These are phyloP conservation scores for Claviceps cyperi DNA, from an alignment of 2,329 filamentous ascomycete species.

Conservation along the genomic window DNA sequence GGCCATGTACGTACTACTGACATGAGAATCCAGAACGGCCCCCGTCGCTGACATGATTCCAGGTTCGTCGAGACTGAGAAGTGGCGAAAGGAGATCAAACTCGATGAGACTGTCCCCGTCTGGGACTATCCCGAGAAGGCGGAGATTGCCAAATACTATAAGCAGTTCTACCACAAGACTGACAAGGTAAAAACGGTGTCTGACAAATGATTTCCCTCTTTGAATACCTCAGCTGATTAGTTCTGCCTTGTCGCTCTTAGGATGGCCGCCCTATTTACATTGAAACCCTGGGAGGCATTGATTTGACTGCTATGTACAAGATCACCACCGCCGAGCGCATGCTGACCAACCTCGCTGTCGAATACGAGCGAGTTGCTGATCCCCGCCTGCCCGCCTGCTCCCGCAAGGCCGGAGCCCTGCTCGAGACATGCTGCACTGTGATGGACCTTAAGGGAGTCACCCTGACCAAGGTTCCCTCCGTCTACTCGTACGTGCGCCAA, in stretches of 20 bases:
- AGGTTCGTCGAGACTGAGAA: slow-evolving; percentile 87
- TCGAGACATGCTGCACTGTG: slow-evolving; percentile 96
- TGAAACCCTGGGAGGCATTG: slow-evolving; percentile 86
- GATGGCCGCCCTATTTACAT: slow-evolving; percentile 96
- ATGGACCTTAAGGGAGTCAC: slow-evolving; percentile 96
- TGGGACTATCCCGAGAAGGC: slow-evolving; percentile 83
- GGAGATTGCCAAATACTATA: slow-evolving; percentile 80
- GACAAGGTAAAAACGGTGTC: slow-evolving; percentile 45
- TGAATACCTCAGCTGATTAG: neutral
- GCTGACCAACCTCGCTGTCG: slow-evolving; percentile 88
- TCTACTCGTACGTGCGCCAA: slow-evolving; percentile 76
- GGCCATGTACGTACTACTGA: slow-evolving; percentile 56
- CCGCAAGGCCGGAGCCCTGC: slow-evolving; percentile 73
- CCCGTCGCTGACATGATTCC: neutral
- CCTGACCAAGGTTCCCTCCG: slow-evolving; percentile 62
- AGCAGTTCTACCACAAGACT: slow-evolving; percentile 97
- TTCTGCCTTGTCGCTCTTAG: slow-evolving; percentile 27
- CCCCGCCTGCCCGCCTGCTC: slow-evolving; percentile 90
- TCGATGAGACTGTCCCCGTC: slow-evolving; percentile 63
- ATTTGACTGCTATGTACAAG: slow-evolving; percentile 79
- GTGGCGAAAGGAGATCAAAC: slow-evolving; percentile 77
- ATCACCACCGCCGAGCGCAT: slow-evolving; percentile 89
- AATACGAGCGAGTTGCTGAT: slow-evolving; percentile 94
- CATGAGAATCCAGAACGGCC: neutral
- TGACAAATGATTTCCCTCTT: neutral